These are phyloP conservation scores for Phytophthora cajani DNA, from an alignment of 352 stramenopile genomes.

Conservation along the genomic window DNA sequence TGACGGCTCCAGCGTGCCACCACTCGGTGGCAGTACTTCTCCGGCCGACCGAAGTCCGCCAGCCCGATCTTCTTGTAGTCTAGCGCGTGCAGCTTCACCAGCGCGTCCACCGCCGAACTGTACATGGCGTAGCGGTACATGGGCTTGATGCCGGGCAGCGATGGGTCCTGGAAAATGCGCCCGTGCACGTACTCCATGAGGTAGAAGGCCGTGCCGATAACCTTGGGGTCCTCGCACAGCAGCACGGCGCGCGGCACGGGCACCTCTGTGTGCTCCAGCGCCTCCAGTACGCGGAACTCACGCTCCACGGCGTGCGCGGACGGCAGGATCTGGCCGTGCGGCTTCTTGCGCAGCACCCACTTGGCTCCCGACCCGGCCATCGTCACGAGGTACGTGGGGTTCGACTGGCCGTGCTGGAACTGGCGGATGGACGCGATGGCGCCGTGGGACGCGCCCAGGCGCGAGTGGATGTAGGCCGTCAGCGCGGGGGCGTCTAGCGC, in stretches of 20 bases:
- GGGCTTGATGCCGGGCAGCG: constrained; percentile 63
- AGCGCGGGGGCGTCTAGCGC: constrained; percentile 60
- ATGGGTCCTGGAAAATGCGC: constrained; percentile 78
- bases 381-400: constrained; percentile 86
- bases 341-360: constrained; percentile 88
- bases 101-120: constrained; percentile 69
- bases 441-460: constrained; percentile 59
- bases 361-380: constrained; percentile 60
- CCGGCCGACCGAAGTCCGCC: constrained; percentile 61
- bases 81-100: constrained; percentile 70
- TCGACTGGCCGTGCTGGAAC: constrained; percentile 89
- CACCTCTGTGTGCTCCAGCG: constrained; percentile 72
- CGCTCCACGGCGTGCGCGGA: constrained; percentile 85
- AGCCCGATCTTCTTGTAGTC: constrained; percentile 69
- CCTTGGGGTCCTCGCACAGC: constrained; percentile 64
- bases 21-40: constrained; percentile 80
- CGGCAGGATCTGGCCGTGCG: constrained; percentile 76
- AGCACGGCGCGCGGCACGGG: constrained; percentile 69
- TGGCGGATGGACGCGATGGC: constrained; percentile 68
- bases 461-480: constrained; percentile 55
- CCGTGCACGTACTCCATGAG: constrained; percentile 84
- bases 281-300: constrained; percentile 76
- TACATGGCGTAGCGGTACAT: constrained; percentile 87
- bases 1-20: constrained; percentile 78
- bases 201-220: constrained; percentile 83